phyloP scores from a whole-genome alignment of 225 moss, liverwort and hornwort species.

The Lunularia cruciata region DNA sequence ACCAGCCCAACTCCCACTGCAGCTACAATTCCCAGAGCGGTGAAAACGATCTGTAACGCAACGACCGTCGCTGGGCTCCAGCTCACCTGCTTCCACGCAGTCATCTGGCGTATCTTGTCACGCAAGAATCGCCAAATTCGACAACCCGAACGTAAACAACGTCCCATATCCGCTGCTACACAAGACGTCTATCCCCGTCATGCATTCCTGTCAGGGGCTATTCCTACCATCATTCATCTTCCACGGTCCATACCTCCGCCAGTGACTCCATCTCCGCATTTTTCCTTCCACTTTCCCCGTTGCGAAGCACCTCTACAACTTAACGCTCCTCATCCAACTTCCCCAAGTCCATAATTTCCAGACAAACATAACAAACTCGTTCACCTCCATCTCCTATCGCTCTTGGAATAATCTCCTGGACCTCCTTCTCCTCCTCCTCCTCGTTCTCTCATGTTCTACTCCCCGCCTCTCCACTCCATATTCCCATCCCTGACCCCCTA shows the following conservation, averaged over 20 bases:
- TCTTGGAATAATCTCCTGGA: too few species aligned
- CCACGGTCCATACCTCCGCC: not conserved
- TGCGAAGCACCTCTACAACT: too few species aligned
- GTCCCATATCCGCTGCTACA: not conserved
- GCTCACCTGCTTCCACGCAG: slow-evolving; percentile 11
- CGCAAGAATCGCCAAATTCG: not conserved
- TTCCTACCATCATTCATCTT: not conserved
- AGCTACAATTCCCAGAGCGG: slow-evolving; percentile 41
- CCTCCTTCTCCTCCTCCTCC: too few species aligned
- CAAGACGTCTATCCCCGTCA: not conserved
- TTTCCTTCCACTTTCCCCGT: too few species aligned
- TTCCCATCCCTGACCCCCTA: too few species aligned
- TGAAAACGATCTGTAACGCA: slow-evolving; percentile 35
- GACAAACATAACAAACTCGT: too few species aligned
- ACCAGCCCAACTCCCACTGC: slow-evolving; percentile 51
- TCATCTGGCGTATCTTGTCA: not conserved
- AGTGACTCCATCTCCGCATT: not conserved
- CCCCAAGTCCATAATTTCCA: too few species aligned
- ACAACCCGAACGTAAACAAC: not conserved
- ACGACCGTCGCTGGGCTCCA: slow-evolving; percentile 21
- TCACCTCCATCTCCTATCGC: too few species aligned
- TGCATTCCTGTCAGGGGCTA: not conserved
- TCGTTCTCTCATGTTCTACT: too few species aligned
- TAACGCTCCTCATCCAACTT: too few species aligned
- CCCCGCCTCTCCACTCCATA: too few species aligned